Evolutionary conservation across 1,284 basidiomycete genomes (phyloP).

Genomic region (Ustilago loliicola): DNA sequence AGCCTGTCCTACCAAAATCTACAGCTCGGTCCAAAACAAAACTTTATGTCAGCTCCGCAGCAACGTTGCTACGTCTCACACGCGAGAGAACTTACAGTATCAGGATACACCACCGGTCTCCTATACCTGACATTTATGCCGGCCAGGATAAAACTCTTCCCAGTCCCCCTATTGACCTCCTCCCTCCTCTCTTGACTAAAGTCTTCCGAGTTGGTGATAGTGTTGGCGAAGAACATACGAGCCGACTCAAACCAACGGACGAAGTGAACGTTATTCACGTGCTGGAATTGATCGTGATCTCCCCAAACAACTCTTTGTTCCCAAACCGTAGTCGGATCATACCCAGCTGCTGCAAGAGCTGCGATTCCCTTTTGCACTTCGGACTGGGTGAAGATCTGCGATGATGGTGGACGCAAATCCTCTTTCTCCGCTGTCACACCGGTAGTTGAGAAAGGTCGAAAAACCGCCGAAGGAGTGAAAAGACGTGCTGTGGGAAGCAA

Average conservation of each 20-base stretch:
- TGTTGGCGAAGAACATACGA: constrained; percentile 56
- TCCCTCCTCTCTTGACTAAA: constrained; percentile 27
- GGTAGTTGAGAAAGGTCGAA: too few species aligned
- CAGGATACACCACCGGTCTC: constrained; percentile 57
- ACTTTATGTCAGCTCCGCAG: not conserved
- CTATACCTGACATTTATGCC: constrained; percentile 61
- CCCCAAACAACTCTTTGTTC: constrained; percentile 60
- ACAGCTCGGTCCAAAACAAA: not conserved
- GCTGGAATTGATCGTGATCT: constrained; percentile 61
- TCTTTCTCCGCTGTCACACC: not conserved
- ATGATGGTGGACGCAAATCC: constrained; percentile 24
- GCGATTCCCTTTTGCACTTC: constrained; percentile 23
- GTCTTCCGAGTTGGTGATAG: not conserved
- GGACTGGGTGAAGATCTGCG: constrained; percentile 4
- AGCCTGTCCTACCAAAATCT: constrained; percentile 57
- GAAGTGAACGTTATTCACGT: constrained; percentile 67
- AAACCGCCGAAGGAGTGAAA: too few species aligned
- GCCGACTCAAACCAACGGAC: constrained; percentile 62
- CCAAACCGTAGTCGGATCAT: constrained; percentile 30
- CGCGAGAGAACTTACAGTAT: constrained; percentile 38
- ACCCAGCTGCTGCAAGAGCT: constrained; percentile 15
- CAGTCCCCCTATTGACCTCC: constrained; percentile 51
- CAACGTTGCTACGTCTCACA: too few species aligned
- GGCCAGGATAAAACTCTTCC: constrained; percentile 59
- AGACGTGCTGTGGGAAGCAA: too few species aligned